Base-by-base conservation (phyloP, 176 grass and related monocot genomes). In the Oryza glumipatula region DNA sequence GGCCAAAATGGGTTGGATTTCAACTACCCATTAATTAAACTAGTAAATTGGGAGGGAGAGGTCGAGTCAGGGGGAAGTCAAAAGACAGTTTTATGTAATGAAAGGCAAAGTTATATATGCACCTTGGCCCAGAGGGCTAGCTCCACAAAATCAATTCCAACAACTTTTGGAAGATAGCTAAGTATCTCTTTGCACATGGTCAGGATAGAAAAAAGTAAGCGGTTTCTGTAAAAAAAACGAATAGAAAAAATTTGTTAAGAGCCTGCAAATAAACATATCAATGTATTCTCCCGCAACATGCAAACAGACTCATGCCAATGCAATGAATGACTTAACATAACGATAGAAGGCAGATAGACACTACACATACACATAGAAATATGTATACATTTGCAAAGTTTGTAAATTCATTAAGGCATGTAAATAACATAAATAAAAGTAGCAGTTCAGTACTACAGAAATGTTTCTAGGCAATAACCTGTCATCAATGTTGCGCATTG, bases 111-210 rank as follows among this genome's bases (percentile, higher is more conserved):
- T 30, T 85, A 33, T 19, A 56, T 67, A 64, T 84, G 70, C 58
- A 98, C 96, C 96, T 99, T 95, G 89, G 91, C 96, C 96, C 96
- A 99, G 28, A 99, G 91, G 61, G 96, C 96, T 86, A 99, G 87
- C 82, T 99, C 96, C 80, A 99, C 96, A 38, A 99, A 89, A 88
- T 99, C 96, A 83, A 99, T 92, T 73, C 96, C 96, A 64, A 92
- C 84, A 82, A 96, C 90, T 90, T 99, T 99, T 9, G 94, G 94
- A 80, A 99, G 91, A 78, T 88, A 92, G 70, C 79, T 81, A 47
- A 92, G 91, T 79, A 91, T 94, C 84, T 96, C 96, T 84, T 99
- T 99, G 94, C 91, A 96, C 81, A 96, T 94, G 78, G 94, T 96
- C 78, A 99, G 90, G 58, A 99, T 94, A 79, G 78, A 96, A 91